phyloP scores from a whole-genome alignment of 2,329 filamentous ascomycete species.

The Phialocephala subalpina region DNA sequence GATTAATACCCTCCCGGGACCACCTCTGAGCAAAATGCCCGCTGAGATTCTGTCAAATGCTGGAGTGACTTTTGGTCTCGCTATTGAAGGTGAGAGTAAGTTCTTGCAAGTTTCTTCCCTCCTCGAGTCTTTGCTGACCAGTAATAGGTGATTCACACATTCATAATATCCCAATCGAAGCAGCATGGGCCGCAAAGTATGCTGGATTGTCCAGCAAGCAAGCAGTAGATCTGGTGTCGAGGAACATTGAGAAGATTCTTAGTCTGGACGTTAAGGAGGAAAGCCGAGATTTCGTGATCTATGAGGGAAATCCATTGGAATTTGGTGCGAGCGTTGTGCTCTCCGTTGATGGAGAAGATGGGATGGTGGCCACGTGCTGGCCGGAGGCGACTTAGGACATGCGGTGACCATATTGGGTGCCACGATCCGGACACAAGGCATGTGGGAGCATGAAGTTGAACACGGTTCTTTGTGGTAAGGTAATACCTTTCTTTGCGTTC shows the following conservation, averaged over 20 bases:
- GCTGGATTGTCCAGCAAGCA: conserved; percentile 46
- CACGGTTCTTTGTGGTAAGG: background rate
- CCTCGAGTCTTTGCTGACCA: background rate
- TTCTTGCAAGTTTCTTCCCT: conserved; percentile 28
- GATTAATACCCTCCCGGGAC: conserved; percentile 49
- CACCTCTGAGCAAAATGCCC: conserved; percentile 50
- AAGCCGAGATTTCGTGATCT: conserved; percentile 51
- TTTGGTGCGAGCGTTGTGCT: conserved; percentile 50
- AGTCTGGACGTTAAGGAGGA: conserved; percentile 41
- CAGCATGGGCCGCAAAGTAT: conserved; percentile 51
- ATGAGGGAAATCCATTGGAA: conserved; percentile 52
- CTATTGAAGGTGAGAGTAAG: conserved; percentile 40
- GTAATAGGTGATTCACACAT: conserved; percentile 46
- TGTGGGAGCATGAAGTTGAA: background rate
- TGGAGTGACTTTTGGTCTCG: conserved; percentile 48
- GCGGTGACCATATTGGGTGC: background rate
- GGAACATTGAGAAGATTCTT: conserved; percentile 52
- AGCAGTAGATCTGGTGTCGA: conserved; percentile 48
- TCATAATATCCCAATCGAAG: conserved; percentile 49
- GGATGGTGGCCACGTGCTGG: conserved; percentile 46
- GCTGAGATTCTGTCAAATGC: conserved; percentile 50
- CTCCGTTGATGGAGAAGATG: conserved; percentile 43
- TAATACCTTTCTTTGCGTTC: background rate
- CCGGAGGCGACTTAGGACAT: conserved; percentile 35
- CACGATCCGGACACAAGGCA: background rate